phyloP scores from a whole-genome alignment of 164 flowering plant species.

The Amborella trichopoda region DNA sequence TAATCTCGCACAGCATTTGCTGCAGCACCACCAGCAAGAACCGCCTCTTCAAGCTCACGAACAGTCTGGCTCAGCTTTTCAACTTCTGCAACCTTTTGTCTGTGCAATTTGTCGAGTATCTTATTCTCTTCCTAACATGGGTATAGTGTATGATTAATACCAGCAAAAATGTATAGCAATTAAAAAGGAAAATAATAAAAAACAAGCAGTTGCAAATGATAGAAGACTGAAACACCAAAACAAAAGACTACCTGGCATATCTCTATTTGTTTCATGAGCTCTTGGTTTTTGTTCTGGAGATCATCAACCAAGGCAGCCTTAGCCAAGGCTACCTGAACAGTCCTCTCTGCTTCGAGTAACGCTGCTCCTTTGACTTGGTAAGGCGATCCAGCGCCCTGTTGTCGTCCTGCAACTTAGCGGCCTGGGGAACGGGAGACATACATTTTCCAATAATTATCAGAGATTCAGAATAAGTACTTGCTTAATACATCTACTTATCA shows the following conservation, averaged over 20 bases:
- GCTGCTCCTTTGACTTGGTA: conserved; percentile 74
- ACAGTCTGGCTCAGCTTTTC: conserved; percentile 68
- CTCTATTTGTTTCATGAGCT: conserved; percentile 59
- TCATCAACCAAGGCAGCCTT: conserved; percentile 74
- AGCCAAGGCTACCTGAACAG: conserved; percentile 50
- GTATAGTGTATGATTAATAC: too few relatives aligned
- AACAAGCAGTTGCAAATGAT: too few relatives aligned
- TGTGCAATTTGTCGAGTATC: conserved; percentile 57
- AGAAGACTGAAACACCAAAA: too few relatives aligned
- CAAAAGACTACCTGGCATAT: conserved; percentile 54
- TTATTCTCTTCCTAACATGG: conserved; percentile 50
- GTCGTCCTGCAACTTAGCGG: conserved; percentile 57
- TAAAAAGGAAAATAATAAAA: too few relatives aligned
- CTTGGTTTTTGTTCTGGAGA: conserved; percentile 68
- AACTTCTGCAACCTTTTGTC: conserved; percentile 63
- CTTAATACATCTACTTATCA: background rate
- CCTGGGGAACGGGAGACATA: background rate
- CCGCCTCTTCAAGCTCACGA: conserved; percentile 66
- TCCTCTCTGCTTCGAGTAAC: conserved; percentile 59
- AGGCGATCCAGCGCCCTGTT: conserved; percentile 66
- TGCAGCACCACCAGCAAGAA: conserved; percentile 68
- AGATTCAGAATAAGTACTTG: background rate
- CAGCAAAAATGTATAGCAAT: too few relatives aligned
- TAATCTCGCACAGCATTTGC: conserved; percentile 75
- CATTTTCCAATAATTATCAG: background rate